Percentiles rank a stretch among this genome's conserved stretches.
phyloP scores from a whole-genome alignment of 345 rosid species.

The Bruguiera sexangula region DNA sequence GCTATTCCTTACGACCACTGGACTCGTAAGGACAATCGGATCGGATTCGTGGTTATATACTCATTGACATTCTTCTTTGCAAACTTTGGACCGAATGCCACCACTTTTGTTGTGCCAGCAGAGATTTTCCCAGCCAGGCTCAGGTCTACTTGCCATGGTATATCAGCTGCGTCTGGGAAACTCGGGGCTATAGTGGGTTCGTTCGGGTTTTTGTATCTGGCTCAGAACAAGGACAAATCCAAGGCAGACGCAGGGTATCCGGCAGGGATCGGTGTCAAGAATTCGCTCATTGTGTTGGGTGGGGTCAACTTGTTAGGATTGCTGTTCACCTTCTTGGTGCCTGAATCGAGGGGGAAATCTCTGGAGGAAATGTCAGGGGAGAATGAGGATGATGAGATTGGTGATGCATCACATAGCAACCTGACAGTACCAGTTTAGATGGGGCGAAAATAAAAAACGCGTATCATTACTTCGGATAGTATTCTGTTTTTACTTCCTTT shows the following conservation, averaged over 20 bases:
- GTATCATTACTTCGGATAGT: background rate
- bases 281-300: constrained; percentile 62
- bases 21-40: constrained; percentile 65
- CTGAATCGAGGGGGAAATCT: constrained; percentile 82
- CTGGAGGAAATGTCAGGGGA: constrained; percentile 85
- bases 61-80: constrained; percentile 83
- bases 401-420: constrained; percentile 14
- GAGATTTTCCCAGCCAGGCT: constrained; percentile 88
- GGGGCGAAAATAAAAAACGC: background rate
- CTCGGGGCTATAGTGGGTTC: constrained; percentile 90
- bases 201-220: constrained; percentile 75
- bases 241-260: constrained; percentile 86
- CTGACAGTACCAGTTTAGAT: constrained; percentile 23
- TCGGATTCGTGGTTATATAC: constrained; percentile 70
- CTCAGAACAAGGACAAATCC: constrained; percentile 62
- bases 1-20: constrained; percentile 85
- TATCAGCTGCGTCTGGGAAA: constrained; percentile 84
- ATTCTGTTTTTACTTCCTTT: background rate
- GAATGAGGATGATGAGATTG: constrained; percentile 33
- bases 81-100: constrained; percentile 87
- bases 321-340: constrained; percentile 72
- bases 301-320: constrained; percentile 59
- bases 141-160: constrained; percentile 87
- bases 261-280: constrained; percentile 80
- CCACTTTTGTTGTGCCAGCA: constrained; percentile 82